Percentiles rank a stretch among this genome's conserved stretches.
phyloP scores from a whole-genome alignment of 1,284 basidiomycete species.

The Trametes versicolor region DNA sequence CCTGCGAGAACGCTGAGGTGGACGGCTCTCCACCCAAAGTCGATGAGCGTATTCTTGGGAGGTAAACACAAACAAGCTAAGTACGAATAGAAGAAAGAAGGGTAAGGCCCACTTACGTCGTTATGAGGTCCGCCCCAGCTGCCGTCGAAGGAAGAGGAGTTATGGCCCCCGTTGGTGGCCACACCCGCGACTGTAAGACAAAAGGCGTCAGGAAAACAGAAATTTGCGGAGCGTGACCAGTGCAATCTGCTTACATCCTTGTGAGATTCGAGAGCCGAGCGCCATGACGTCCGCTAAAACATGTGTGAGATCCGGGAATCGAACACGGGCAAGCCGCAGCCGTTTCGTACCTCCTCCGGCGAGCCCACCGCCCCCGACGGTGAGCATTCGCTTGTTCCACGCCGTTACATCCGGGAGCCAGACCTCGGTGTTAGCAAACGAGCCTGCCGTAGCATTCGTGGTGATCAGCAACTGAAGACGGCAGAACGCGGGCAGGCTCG shows the following conservation, averaged over 20 bases:
- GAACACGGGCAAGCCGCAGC: too few species aligned
- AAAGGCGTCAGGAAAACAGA: too few species aligned
- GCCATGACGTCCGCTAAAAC: too few species aligned
- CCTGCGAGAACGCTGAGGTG: too few species aligned
- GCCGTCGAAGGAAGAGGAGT: not conserved
- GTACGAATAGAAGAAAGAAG: too few species aligned
- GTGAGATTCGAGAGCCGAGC: too few species aligned
- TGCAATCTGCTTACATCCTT: too few species aligned
- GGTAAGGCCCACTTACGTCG: not conserved
- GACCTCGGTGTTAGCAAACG: constrained; percentile 32
- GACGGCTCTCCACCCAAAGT: too few species aligned
- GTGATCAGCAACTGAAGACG: constrained; percentile 33
- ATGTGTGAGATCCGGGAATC: too few species aligned
- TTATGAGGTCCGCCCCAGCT: not conserved
- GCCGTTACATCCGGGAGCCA: constrained; percentile 33
- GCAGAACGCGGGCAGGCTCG: constrained; percentile 34
- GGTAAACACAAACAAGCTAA: too few species aligned
- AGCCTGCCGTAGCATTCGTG: constrained; percentile 36
- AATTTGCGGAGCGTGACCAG: too few species aligned
- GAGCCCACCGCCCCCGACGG: constrained; percentile 35
- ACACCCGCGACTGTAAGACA: not conserved
- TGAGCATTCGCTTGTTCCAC: constrained; percentile 38
- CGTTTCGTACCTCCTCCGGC: constrained; percentile 25
- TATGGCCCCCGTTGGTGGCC: not conserved
- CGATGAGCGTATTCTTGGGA: too few species aligned